Percentiles rank a stretch among this genome's conserved stretches.
Evolutionary conservation across 352 stramenopile genomes (phyloP).

Genomic region (Elongisporangium anandrum): DNA sequence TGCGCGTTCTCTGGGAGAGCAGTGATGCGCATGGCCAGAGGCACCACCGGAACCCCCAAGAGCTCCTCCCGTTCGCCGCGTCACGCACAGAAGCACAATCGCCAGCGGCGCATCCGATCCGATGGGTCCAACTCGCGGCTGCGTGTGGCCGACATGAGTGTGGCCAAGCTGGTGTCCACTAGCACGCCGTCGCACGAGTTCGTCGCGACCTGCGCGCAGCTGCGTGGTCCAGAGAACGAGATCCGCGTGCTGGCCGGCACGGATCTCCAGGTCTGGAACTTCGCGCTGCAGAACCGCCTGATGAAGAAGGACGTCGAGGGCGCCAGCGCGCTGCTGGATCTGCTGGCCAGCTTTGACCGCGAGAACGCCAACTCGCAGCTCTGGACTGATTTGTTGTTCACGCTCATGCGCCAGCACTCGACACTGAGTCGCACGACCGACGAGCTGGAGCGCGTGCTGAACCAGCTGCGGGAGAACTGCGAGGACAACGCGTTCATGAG

Average conservation of each 20-base stretch:
- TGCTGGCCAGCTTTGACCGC: constrained; percentile 34
- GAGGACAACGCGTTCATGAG: constrained; percentile 35
- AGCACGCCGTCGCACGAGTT: constrained; percentile 26
- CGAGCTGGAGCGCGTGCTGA: constrained; percentile 24
- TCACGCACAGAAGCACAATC: background rate
- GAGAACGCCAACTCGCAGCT: constrained; percentile 54
- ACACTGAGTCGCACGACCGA: constrained; percentile 23
- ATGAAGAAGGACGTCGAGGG: constrained; percentile 33
- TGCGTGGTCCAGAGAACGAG: constrained; percentile 30
- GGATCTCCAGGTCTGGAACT: constrained; percentile 49
- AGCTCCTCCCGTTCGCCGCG: background rate
- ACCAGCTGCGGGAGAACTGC: constrained; percentile 24
- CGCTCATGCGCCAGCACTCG: constrained; percentile 47
- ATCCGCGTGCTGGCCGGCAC: constrained; percentile 39
- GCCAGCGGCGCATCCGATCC: background rate
- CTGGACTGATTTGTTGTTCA: constrained; percentile 75
- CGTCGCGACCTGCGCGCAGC: constrained; percentile 23
- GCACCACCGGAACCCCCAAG: constrained; percentile 4
- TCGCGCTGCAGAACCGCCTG: constrained; percentile 56
- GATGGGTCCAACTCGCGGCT: constrained; percentile 4
- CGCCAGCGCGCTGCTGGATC: constrained; percentile 39
- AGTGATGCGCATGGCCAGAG: background rate
- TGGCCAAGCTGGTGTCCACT: constrained; percentile 31
- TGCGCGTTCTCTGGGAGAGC: background rate
- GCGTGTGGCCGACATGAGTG: constrained; percentile 21